Base-by-base conservation (phyloP, 163 green algal species). In the Chlorella variabilis region DNA sequence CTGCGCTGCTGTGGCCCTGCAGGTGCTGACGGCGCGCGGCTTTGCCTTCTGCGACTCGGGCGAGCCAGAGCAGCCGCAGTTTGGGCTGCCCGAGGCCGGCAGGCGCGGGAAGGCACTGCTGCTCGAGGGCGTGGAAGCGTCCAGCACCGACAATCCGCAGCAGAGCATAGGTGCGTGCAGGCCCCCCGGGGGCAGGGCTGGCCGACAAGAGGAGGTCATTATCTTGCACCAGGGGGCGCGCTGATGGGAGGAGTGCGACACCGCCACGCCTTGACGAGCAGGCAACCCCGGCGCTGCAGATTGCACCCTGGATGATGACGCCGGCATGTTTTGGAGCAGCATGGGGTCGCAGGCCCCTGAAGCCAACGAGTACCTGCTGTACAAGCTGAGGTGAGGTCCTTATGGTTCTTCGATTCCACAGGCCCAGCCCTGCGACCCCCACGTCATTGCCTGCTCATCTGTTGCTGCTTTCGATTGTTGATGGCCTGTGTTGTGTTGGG, bases 11-110 rank as follows among this genome's bases (percentile, higher is more conserved):
- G n/a, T n/a, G n/a, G n/a, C 81, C 65, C 2, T 25, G 78, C 83
- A 88, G 77, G 66, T 83, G 33, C 77, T 83, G 38, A 5, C 70
- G 27, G 36, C 17, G 0, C 63, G 77, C 18, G 77, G 77, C n/a
- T 78, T 83, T 25, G 20, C 21, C 18, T 83, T 77, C 39, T 83
- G 77, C 21, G 77, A 83, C 29, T 49, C 77, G 4, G 77, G 66
- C 25, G 63, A 75, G 63, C 45, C 33, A 34, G 59, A 83, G 65
- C 23, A 70, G 27, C 65, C 77, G 2, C 21, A 71, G 18, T 71
- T 63, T 9, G 66, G 66, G 29, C 11, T 38, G 27, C 66, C 33
- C 21, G 36, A n/a, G 34, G 15, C 6, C 2, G 65, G 31, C 13
- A 18, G 21, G 4, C 6, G 25, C 7, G 25, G 6, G 18, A 36